phyloP scores from a whole-genome alignment of 1,139 yeast species.

The Debaryomyces singareniensis region DNA sequence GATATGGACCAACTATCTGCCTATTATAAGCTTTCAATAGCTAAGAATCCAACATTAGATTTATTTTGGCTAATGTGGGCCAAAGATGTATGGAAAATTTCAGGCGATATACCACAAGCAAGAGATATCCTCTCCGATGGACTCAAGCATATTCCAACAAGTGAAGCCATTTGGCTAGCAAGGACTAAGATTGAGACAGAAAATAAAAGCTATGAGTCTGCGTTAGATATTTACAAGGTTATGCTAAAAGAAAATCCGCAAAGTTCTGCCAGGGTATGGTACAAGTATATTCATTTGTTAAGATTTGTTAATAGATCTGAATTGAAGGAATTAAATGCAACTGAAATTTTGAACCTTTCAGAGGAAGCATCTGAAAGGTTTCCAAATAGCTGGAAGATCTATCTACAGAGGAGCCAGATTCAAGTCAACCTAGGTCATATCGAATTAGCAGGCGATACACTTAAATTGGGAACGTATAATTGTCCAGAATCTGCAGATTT shows the following conservation, averaged over 20 bases:
- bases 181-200: constrained; percentile 56
- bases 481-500: constrained; percentile 39
- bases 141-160: constrained; percentile 28
- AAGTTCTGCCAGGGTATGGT: constrained; percentile 50
- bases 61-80: constrained; percentile 65
- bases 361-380: constrained; percentile 41
- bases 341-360: constrained; percentile 30
- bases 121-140: constrained; percentile 48
- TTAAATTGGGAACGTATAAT: constrained; percentile 41
- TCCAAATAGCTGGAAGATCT: constrained; percentile 44
- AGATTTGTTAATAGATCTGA: constrained; percentile 21
- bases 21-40: constrained; percentile 47
- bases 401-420: constrained; percentile 57
- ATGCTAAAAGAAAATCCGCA: constrained; percentile 28
- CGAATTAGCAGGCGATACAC: constrained; percentile 42
- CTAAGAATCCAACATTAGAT: constrained; percentile 41
- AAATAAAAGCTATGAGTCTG: constrained; percentile 29
- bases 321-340: constrained; percentile 5
- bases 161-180: constrained; percentile 65
- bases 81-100: constrained; percentile 54
- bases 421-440: constrained; percentile 20
- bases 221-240: constrained; percentile 35
- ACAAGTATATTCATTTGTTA: constrained; percentile 53
- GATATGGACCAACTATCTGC: constrained; percentile 28
- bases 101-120: constrained; percentile 45